A percentile compares a stretch with the other conserved stretches of the same genome.
phyloP scores from a whole-genome alignment of 805 yeast genomes.

The Torulaspora franciscae region DNA sequence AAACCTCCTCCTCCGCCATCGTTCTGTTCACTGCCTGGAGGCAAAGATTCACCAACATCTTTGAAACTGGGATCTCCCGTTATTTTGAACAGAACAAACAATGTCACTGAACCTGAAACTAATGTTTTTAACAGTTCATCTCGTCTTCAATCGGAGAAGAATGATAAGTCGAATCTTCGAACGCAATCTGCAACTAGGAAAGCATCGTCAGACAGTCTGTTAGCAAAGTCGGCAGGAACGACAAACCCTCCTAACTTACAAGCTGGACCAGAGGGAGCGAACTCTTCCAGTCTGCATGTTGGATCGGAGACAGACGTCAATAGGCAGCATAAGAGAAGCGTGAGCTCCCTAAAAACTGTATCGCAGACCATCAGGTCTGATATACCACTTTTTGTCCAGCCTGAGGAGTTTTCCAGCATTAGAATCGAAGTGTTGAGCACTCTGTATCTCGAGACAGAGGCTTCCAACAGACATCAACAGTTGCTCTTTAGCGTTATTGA shows the following conservation, averaged over 20 bases:
- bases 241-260: conserved; percentile 7
- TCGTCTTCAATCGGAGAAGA: conserved; percentile 3
- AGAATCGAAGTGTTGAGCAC: conserved; percentile 48
- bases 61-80: conserved; percentile 24
- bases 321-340: conserved; percentile 13
- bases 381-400: conserved; percentile 51
- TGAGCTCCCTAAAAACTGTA: conserved; percentile 12
- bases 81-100: conserved; percentile 15
- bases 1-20: conserved; percentile 17
- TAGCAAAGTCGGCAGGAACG: conserved; percentile 9
- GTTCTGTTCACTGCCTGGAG: conserved; percentile 8
- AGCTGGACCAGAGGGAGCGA: neutral
- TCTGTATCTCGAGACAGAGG: conserved; percentile 36
- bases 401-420: conserved; percentile 52
- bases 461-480: conserved; percentile 51
- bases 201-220: conserved; percentile 7
- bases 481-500: conserved; percentile 62
- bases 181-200: neutral
- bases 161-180: neutral
- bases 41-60: conserved; percentile 9
- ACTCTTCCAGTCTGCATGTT: conserved; percentile 1
- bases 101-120: conserved; percentile 1
- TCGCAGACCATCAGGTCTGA: conserved; percentile 30
- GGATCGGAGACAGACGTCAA: conserved; percentile 1
- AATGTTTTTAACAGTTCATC: conserved; percentile 4